Evolutionary conservation across 805 yeast genomes (phyloP).

Genomic region (Wickerhamomyces queroliae): DNA sequence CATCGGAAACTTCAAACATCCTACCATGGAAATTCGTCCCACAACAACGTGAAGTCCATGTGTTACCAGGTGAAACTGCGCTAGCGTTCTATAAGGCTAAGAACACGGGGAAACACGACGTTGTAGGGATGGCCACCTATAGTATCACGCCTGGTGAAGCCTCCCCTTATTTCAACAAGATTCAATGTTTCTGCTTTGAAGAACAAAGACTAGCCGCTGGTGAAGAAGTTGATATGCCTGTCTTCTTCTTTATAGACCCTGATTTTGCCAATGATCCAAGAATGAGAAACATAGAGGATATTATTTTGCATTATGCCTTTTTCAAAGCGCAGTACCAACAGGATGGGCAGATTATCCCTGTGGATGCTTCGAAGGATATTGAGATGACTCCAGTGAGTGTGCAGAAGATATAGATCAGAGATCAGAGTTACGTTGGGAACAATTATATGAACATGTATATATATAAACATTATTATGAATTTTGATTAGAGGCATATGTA

Average conservation of each 20-base stretch:
- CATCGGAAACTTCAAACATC: conserved; percentile 85
- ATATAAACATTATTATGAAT: too few relatives aligned
- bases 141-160: conserved; percentile 95
- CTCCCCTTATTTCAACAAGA: conserved; percentile 93
- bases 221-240: conserved; percentile 98
- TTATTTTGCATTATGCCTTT: conserved; percentile 88
- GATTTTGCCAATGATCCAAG: conserved; percentile 90
- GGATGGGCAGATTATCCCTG: conserved; percentile 29
- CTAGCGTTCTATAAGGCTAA: conserved; percentile 92
- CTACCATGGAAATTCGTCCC: conserved; percentile 96
- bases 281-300: conserved; percentile 86
- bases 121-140: conserved; percentile 98
- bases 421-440: too few relatives aligned
- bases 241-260: conserved; percentile 94
- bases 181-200: conserved; percentile 97
- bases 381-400: conserved; percentile 19
- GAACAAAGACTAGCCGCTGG: conserved; percentile 92
- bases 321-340: conserved; percentile 53
- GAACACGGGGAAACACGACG: conserved; percentile 79
- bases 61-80: conserved; percentile 97
- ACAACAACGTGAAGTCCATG: conserved; percentile 86
- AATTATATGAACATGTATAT: neutral
- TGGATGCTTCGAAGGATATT: conserved; percentile 19
- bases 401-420: conserved; percentile 1
- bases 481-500: too few relatives aligned